Base-by-base conservation (phyloP, 164 flowering plant species). In the Protea cynaroides region DNA sequence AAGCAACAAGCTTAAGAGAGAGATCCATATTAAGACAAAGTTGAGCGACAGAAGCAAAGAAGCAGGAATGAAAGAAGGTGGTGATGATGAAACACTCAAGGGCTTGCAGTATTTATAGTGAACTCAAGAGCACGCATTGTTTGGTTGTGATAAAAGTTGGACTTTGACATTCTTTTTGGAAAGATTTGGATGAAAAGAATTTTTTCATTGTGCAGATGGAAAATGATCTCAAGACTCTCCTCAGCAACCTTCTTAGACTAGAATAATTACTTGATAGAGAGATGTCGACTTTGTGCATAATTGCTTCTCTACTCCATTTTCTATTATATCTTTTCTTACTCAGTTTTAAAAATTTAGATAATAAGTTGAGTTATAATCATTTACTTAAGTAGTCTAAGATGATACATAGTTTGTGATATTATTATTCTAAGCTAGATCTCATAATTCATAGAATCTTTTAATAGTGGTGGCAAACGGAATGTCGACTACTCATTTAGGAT, bases 11-110 rank as follows among this genome's bases (percentile, higher is more conserved):
- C 11, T 55, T 61, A 43, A 73, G 19, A 49, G 65, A 43, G 22
- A 29, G 56, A 73, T 83, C 79, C 90, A 86, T 86, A 58, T 38
- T 12, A 44, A 49, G 44, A 56, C 46, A 19, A 17, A 18, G 34
- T 5, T 29, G 24, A 29, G 43, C 23, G 29, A 29, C 34, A 29
- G 34, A 36, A 36, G 63, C 7, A 44, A 53, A 49, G 43, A 68
- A 53, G 23, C 54, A 29, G 34, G 34, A 29, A 29, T 29, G 46
- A 40, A 40, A 12, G 19, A 14, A 50, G 67, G 37, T 60, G 69
- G 63, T 50, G 2, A 19, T 60, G 78, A 24, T 37, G 47, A 62
- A 43, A 4, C 13, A 43, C 15, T 49, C 55, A 22, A 36, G 69
- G 68, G 2, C 10, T 49, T 4, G 52, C 6, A 49, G 52, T 49